phyloP scores from a whole-genome alignment of 192 early-diverging fungal genomes.

The Radiomyces spectabilis region DNA sequence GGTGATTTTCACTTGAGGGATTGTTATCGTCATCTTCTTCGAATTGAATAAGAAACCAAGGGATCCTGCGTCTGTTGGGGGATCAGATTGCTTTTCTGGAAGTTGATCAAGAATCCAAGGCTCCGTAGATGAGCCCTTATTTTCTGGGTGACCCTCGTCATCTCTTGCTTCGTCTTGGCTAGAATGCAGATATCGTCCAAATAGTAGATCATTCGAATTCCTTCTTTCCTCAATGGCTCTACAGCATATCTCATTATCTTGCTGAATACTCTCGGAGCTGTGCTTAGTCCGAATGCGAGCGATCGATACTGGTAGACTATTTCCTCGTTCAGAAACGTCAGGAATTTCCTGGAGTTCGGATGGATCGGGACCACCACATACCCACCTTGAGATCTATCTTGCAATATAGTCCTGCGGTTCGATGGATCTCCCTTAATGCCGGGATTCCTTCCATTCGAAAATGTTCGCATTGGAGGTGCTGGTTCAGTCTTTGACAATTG shows the following conservation, averaged over 20 bases:
- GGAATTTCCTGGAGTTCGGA: not conserved
- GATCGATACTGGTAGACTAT: constrained; percentile 10
- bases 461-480: constrained; percentile 9
- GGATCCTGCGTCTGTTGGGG: not conserved
- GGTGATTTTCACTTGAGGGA: not conserved
- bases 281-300: constrained; percentile 8
- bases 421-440: constrained; percentile 12
- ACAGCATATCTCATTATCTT: constrained; percentile 14
- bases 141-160: not conserved
- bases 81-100: not conserved
- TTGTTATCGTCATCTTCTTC: not conserved
- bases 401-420: constrained; percentile 9
- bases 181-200: constrained; percentile 12
- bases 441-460: constrained; percentile 25
- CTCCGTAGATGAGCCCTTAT: not conserved
- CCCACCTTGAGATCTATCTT: constrained; percentile 17
- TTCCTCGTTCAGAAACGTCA: not conserved
- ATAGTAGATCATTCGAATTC: constrained; percentile 9
- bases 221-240: constrained; percentile 2
- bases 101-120: constrained; percentile 6
- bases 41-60: constrained; percentile 8
- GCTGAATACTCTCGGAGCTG: constrained; percentile 8
- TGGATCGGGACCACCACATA: constrained; percentile 17
- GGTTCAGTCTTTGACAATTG: constrained; percentile 6
- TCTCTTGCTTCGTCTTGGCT: not conserved